Conservation (phyloP, 2,329 filamentous ascomycete species). For the Fusarium albidum region DNA sequence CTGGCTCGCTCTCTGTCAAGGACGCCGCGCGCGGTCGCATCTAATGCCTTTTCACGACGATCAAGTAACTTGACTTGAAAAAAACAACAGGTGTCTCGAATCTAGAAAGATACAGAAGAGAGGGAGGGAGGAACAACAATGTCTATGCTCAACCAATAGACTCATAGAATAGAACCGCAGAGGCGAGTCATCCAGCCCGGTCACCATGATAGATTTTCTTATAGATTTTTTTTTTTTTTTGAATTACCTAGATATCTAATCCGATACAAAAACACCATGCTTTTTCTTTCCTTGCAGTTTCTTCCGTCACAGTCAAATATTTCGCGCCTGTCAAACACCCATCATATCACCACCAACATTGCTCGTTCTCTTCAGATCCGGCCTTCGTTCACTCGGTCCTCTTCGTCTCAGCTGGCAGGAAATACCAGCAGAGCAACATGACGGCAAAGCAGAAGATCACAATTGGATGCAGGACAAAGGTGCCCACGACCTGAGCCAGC, state of each 20-base stretch:
- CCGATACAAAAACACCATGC: not conserved
- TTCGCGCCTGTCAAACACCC: no score
- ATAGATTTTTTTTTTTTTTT: slow-evolving; percentile 28
- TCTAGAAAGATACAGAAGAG: not conserved
- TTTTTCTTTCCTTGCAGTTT: not conserved
- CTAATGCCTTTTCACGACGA: slow-evolving; percentile 28
- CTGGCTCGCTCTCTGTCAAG: slow-evolving; percentile 74
- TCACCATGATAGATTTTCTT: slow-evolving; percentile 19
- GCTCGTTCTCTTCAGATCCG: not conserved
- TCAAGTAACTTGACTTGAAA: slow-evolving; percentile 1
- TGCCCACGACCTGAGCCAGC: slow-evolving; percentile 67
- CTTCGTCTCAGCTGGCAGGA: slow-evolving; percentile 65
- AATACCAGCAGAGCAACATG: slow-evolving; percentile 73
- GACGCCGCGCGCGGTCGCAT: slow-evolving; percentile 68
- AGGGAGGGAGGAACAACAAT: not conserved
- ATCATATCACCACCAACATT: not conserved
- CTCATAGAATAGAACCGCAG: slow-evolving; percentile 24
- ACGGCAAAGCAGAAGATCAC: slow-evolving; percentile 70
- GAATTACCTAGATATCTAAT: slow-evolving; percentile 12
- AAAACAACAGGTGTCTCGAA: not conserved
- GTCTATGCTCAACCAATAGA: slow-evolving; percentile 12
- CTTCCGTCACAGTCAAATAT: no score
- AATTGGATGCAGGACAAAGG: slow-evolving; percentile 72
- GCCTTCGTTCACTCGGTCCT: slow-evolving; percentile 59
- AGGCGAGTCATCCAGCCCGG: slow-evolving; percentile 13